A percentile compares a stretch with the other conserved stretches of the same genome.
These are phyloP conservation scores for Beta lomatogona DNA, from an alignment of 179 eudicot species.

Conservation along the genomic window DNA sequence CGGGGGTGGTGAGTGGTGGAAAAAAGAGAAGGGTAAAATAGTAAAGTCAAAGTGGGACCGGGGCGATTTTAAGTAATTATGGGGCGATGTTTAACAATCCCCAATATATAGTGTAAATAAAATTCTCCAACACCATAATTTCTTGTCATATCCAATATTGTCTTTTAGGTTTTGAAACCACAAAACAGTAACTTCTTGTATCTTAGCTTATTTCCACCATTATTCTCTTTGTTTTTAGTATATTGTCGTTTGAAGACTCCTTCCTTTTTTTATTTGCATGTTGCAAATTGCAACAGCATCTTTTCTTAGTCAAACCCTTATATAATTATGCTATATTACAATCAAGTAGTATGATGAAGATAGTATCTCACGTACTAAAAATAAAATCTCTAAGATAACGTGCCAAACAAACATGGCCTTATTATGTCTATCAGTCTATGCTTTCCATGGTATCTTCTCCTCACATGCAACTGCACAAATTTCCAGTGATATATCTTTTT, in stretches of 20 bases:
- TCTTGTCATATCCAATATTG: background rate
- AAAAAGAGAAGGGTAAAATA: no score
- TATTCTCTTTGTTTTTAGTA: background rate
- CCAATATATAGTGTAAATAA: background rate
- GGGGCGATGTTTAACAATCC: no score
- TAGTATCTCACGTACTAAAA: no score
- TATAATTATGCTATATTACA: background rate
- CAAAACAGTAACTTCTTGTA: slow-evolving; percentile 8
- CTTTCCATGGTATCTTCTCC: background rate
- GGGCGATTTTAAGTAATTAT: no score
- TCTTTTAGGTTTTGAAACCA: background rate
- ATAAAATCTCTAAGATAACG: no score
- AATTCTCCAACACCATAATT: background rate
- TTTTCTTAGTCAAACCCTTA: slow-evolving; percentile 7
- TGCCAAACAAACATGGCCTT: no score
- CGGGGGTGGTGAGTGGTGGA: no score
- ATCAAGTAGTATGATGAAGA: no score
- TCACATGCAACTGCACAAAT: slow-evolving; percentile 5
- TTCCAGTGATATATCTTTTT: background rate
- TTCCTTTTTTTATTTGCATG: no score
- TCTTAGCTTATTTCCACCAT: background rate
- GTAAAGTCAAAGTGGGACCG: no score
- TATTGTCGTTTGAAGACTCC: no score
- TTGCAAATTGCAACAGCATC: background rate
- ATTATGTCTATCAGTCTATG: no score